Conservation (phyloP, 2,329 filamentous ascomycete species). For the Xylariaceae sp. region DNA sequence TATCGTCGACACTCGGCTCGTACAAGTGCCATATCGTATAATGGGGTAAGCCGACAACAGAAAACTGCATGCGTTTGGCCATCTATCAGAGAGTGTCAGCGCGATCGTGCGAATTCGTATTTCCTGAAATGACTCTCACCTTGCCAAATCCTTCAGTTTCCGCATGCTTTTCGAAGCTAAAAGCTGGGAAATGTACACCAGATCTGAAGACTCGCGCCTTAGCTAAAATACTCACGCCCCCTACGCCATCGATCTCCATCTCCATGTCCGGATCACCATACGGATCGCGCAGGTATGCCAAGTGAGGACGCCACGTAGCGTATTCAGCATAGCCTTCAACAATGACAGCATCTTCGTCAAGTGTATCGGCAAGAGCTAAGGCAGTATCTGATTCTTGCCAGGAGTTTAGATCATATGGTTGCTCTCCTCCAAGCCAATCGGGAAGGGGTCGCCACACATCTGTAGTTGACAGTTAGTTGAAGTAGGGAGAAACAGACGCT, state of each 20-base stretch:
- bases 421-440: constrained; percentile 97
- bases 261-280: constrained; percentile 99
- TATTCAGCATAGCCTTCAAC: constrained; percentile 99
- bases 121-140: constrained; percentile 45
- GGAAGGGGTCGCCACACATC: constrained; percentile 98
- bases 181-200: constrained; percentile 95
- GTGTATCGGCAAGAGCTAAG: constrained; percentile 82
- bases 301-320: constrained; percentile 93
- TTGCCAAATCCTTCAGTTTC: constrained; percentile 99
- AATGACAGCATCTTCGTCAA: constrained; percentile 97
- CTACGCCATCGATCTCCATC: constrained; percentile 98
- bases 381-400: constrained; percentile 99
- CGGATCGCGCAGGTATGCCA: constrained; percentile 92
- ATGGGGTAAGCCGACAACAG: constrained; percentile 90
- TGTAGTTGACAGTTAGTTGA: constrained; percentile 31
- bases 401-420: constrained; percentile 96
- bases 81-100: constrained; percentile 54
- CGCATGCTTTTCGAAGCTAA: constrained; percentile 97
- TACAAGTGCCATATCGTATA: constrained; percentile 99
- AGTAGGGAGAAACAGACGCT: background rate
- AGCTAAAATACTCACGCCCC: constrained; percentile 93
- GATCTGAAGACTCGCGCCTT: constrained; percentile 94
- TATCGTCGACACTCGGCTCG: constrained; percentile 96
- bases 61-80: constrained; percentile 93
- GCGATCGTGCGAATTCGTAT: background rate